Percentiles rank a stretch among this genome's conserved stretches.
Evolutionary conservation across 139 green algal genomes (phyloP).

Genomic region (Mychonastes homosphaera): DNA sequence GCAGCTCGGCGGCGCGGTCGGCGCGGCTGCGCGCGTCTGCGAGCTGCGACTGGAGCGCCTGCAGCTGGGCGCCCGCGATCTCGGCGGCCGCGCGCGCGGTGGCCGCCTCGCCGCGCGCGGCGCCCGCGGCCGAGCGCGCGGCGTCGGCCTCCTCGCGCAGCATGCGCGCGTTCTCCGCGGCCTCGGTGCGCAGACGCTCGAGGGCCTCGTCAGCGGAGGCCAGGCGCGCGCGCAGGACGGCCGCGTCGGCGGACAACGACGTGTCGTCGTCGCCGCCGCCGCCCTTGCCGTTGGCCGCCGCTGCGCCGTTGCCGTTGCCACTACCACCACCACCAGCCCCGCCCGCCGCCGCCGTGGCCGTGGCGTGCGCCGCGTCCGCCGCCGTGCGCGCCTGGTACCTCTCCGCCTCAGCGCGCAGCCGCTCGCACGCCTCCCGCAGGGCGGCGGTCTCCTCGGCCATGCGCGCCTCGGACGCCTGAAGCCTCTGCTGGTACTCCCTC

Average conservation of each 20-base stretch:
- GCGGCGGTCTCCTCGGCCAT: not conserved
- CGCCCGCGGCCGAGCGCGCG: not conserved
- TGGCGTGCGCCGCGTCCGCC: not conserved
- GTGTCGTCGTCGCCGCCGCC: too few relatives aligned
- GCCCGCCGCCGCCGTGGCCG: not conserved
- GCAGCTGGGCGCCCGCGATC: not conserved
- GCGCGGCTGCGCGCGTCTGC: slow-evolving; percentile 7
- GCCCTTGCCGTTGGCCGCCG: too few relatives aligned
- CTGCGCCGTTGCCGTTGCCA: too few relatives aligned
- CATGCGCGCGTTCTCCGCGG: not conserved
- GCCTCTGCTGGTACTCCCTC: not conserved
- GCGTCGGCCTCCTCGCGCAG: not conserved
- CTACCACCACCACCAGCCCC: too few relatives aligned
- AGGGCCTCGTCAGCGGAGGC: not conserved
- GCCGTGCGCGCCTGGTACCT: slow-evolving; percentile 4
- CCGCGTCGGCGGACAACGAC: too few relatives aligned
- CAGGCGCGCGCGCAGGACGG: not conserved
- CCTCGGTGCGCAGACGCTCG: not conserved
- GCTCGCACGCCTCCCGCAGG: not conserved
- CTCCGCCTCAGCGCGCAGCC: slow-evolving; percentile 1
- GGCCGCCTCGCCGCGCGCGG: not conserved
- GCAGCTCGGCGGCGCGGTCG: too few relatives aligned
- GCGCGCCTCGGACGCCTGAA: not conserved
- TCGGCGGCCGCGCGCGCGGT: not conserved
- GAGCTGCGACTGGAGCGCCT: slow-evolving; percentile 5